phyloP scores from a whole-genome alignment of 2,329 filamentous ascomycete species.

The Arachnomyces sp. region DNA sequence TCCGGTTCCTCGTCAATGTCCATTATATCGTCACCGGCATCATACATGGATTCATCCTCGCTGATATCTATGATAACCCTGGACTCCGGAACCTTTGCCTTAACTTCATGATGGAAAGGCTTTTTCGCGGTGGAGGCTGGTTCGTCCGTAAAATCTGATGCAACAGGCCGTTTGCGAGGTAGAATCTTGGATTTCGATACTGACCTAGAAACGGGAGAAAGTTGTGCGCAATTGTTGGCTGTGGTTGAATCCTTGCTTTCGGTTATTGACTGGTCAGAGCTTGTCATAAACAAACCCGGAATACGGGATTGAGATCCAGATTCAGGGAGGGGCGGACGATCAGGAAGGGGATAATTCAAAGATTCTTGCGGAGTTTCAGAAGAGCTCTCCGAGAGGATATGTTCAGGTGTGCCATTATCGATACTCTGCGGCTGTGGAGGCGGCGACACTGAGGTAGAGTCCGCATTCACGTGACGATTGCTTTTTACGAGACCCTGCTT shows the following conservation, averaged over 20 bases:
- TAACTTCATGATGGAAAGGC: conserved; percentile 51
- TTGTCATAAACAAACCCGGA: conserved; percentile 47
- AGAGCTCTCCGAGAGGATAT: too few species aligned
- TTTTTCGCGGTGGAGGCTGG: conserved; percentile 46
- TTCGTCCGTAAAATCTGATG: conserved; percentile 61
- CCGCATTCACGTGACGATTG: conserved; percentile 22
- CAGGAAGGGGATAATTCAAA: conserved; percentile 29
- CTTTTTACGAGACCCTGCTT: conserved; percentile 41
- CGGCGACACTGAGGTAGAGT: not conserved
- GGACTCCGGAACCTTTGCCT: conserved; percentile 41
- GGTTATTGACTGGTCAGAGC: conserved; percentile 9
- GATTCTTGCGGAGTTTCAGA: not conserved
- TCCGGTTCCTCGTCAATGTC: too few species aligned
- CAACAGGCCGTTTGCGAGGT: conserved; percentile 53
- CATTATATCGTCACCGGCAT: conserved; percentile 5
- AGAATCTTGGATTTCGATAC: conserved; percentile 19
- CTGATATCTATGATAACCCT: conserved; percentile 78
- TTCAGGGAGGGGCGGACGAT: conserved; percentile 28
- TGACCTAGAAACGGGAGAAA: conserved; percentile 10
- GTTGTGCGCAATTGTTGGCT: not conserved
- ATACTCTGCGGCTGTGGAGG: conserved; percentile 2
- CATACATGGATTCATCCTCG: conserved; percentile 51
- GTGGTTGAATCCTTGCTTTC: not conserved
- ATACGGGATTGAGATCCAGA: conserved; percentile 32
- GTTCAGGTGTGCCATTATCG: not conserved